Evolutionary conservation across 2,329 filamentous ascomycete species (phyloP), one percentile per base, ranked within the genome.

Genomic region (Mariannaea elegans): DNA sequence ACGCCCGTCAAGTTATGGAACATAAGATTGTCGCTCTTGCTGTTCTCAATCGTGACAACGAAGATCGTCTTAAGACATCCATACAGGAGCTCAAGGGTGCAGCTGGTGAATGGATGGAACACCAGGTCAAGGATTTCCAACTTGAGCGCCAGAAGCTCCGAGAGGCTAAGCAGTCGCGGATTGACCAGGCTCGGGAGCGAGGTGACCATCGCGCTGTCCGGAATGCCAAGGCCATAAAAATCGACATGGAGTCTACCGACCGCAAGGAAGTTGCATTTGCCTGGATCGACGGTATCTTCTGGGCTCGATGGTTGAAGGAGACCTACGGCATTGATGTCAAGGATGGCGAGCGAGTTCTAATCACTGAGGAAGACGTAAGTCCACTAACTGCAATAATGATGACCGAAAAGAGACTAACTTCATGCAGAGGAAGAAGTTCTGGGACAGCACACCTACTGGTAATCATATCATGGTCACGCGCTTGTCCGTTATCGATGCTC

Each of bases 31-130:
- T 98, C n/a, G 94, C 98, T 1, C 86, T 99, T 14, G 95, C 91
- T 16, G 90, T 99, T 31, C 81, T 99, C 38, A 93, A 90, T 73
- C 87, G 93, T 49, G 88, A 92, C 32, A 88, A 94, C 61, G 82
- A 89, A 34, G 91, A 94, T 57, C 88, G 93, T 32, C 97, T 97
- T 75, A 80, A 87, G 49, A 83, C 84, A 56, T 91, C 92, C 23
- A 91, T 92, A 75, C 88, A 90, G 31, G 96, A 99, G 78, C 88
- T 99, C 79, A 98, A 98, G 85, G 94, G 90, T 66, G 95, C 95
- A 1, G 95, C 95, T 8, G 85, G 94, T 61, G 95, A 98, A 76
- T 99, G 95, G 94, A 97, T 98, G 86, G 94, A 98, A 76, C 95
- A 96, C 79, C 92, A 97, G 77, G 90, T 92, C 16, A 89, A 94